Evolutionary conservation across 2,329 filamentous ascomycete genomes (phyloP), one percentile per base, ranked within the genome.

Genomic region (Microcyclosporella mali): DNA sequence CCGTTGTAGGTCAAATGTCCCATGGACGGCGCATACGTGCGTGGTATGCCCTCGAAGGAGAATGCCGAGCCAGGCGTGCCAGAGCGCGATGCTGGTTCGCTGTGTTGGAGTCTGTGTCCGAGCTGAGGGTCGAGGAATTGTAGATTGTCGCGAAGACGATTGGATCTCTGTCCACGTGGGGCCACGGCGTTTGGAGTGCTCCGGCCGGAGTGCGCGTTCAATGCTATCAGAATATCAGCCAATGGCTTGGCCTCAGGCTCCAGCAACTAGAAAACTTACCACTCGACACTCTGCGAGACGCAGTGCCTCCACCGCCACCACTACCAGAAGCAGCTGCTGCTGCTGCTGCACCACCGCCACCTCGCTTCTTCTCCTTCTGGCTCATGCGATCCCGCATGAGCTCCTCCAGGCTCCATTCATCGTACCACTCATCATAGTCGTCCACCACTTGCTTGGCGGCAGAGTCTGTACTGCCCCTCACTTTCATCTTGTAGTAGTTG

Each of bases 401-500:
- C 37, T 72, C 71, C 49, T 85, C 80, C 43, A 95, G 78, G 25
- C 77, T 75, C 66, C 88, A 78, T 19, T 74, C 69, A 12, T 75
- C 71, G 59, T 89, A 94, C 90, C 90, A 95, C 28, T 70, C 67
- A 43, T 94, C 81, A 59, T 88, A 95, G 33, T 74, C 68, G 28
- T 79, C 73, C 33, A 94, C 71, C 25, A 77, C 64, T 9, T 74
- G 63, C 17, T 75, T 72, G n/a, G 84, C 80, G n/a, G 69, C 68
- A 4, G 48, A 39, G n/a, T 73, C 65, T 34, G 77, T 73, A 41
- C 79, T 75, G 42, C 82, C 78, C 44, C 78, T 79, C 52, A 95
- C 78, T 56, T 87, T 82, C 40, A 88, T 75, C 58, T 87, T 88
- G 69, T 89, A 94, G 57, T 86, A 81, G 61, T 87, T 78, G 46